These are phyloP conservation scores for Bipolaris sorokiniana DNA, from an alignment of 2,329 filamentous ascomycete species.

Conservation along the genomic window DNA sequence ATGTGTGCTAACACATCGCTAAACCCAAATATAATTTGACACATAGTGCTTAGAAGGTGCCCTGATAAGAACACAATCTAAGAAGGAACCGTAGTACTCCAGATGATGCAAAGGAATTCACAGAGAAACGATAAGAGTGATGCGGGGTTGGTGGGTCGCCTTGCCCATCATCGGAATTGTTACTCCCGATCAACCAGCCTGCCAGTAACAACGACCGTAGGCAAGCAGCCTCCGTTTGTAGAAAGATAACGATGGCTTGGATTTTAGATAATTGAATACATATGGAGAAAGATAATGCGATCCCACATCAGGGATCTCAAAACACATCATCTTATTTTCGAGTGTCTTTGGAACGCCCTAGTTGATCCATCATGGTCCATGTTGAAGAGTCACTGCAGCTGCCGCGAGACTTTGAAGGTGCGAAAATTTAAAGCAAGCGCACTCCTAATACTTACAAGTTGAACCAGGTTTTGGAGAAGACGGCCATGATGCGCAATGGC, in stretches of 20 bases:
- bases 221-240: background rate
- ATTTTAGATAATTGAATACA: background rate
- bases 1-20: background rate
- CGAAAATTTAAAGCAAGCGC: background rate
- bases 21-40: background rate
- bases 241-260: background rate
- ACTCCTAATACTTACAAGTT: background rate
- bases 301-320: background rate
- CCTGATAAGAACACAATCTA: background rate
- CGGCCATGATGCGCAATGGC: conserved; percentile 47
- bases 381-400: conserved; percentile 45
- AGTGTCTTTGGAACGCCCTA: too few species aligned
- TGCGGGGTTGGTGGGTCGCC: conserved; percentile 8
- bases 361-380: conserved; percentile 30
- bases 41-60: too few species aligned
- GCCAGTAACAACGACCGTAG: background rate
- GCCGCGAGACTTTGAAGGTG: conserved; percentile 49
- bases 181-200: conserved; percentile 6
- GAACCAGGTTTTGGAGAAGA: conserved; percentile 47
- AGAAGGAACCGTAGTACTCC: background rate
- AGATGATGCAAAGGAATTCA: background rate
- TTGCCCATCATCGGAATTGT: conserved; percentile 8
- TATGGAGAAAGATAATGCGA: background rate
- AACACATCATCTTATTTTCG: too few species aligned
- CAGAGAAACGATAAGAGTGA: conserved; percentile 5